These are phyloP conservation scores for Ottelia alismoides DNA, from an alignment of 106 monocot species.

Conservation along the genomic window DNA sequence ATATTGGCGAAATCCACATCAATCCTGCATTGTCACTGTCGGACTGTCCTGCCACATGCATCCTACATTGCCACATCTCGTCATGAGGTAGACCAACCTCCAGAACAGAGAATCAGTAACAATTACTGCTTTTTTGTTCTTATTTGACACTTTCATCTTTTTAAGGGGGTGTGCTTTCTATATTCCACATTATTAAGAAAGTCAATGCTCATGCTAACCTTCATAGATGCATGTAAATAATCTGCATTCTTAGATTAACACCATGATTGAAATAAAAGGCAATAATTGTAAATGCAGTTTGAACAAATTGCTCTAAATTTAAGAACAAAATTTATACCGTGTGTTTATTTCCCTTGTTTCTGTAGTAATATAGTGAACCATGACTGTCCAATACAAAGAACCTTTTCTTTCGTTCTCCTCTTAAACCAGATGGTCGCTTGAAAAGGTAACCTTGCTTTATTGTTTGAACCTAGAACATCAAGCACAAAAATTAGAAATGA, in stretches of 20 bases:
- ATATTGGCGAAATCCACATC: too few relatives aligned
- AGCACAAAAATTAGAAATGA: too few relatives aligned
- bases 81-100: background rate
- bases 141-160: background rate
- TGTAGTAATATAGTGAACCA: slow-evolving; percentile 85
- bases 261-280: background rate
- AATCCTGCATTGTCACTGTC: too few relatives aligned
- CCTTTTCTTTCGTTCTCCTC: slow-evolving; percentile 88
- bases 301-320: background rate
- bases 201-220: too few relatives aligned
- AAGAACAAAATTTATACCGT: slow-evolving; percentile 21
- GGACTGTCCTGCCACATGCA: too few relatives aligned
- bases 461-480: slow-evolving; percentile 72
- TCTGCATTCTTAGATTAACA: background rate
- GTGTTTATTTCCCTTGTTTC: slow-evolving; percentile 53
- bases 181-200: background rate
- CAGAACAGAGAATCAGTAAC: background rate
- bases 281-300: background rate
- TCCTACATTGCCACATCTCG: too few relatives aligned
- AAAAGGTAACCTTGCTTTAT: slow-evolving; percentile 98
- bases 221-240: too few relatives aligned
- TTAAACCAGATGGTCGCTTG: slow-evolving; percentile 64
- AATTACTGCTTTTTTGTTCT: background rate
- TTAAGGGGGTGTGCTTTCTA: background rate
- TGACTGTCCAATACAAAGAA: slow-evolving; percentile 96